Evolutionary conservation across 140 eudicot species (phyloP), one percentile per base, ranked within the genome.

Genomic region (Stevia rebaudiana): DNA sequence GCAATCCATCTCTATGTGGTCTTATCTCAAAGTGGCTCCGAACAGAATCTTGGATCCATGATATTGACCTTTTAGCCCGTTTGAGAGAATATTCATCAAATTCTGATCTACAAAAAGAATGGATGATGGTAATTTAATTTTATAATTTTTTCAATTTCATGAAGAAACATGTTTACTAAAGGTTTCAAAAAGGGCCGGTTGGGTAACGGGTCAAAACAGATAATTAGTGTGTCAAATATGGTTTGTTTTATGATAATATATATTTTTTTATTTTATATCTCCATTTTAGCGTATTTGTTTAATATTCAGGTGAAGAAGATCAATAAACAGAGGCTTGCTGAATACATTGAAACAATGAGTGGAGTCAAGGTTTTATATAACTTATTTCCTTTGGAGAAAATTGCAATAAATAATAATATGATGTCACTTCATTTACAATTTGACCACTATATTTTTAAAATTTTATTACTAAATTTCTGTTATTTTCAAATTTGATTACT

Each of bases 281-380:
- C 18, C 31, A 51, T 22, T 51, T 51, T 4, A 51, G 33, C 16
- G n/a, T n/a, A 48, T 13, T 12, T 11, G 28, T 62, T 64, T 44
- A 30, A 46, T 72, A 19, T 71, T 46, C 41, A 82, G 88, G 84
- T 82, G 19, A 82, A 82, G 82, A 82, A 72, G 76, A 69, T 72
- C 40, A 82, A 82, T 30, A 82, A 82, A 68, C 63, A 65, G 76
- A 82, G 84, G 73, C 84, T 82, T 68, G 84, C 88, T n/a, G 88
- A 82, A 62, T 82, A 78, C 74, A 82, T 82, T 57, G 89, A 83
- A 43, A 69, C 82, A 28, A 76, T 79, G 79, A 79, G 78, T 23
- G 80, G 88, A 37, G 79, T 82, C 62, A 78, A 82, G 88, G 84
- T 82, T 17, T 51, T 55, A 51, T 2, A 47, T 28, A 24, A 39